phyloP scores from a whole-genome alignment of 495 filamentous ascomycete genomes.

The Penicillium diatomitis region DNA sequence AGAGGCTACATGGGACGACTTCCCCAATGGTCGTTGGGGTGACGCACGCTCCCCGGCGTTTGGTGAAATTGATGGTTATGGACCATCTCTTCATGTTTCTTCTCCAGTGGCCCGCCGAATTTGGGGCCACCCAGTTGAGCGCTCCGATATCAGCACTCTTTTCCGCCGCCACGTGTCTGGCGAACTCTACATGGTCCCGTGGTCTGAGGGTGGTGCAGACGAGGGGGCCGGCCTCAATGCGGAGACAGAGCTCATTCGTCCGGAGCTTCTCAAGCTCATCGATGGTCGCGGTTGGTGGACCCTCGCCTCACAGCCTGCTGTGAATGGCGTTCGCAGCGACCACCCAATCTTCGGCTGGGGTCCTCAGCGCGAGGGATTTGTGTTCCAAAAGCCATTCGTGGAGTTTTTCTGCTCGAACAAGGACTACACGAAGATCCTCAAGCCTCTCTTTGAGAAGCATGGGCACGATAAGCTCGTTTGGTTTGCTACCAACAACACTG shows the following conservation, averaged over 20 bases:
- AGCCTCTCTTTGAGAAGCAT: slow-evolving; percentile 48
- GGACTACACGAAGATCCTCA: slow-evolving; percentile 57
- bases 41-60: slow-evolving; percentile 85
- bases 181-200: slow-evolving; percentile 67
- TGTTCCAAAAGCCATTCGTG: slow-evolving; percentile 97
- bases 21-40: slow-evolving; percentile 94
- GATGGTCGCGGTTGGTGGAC: slow-evolving; percentile 79
- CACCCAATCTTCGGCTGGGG: slow-evolving; percentile 92
- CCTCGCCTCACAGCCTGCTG: slow-evolving; percentile 90
- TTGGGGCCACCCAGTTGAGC: slow-evolving; percentile 69
- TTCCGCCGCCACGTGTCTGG: slow-evolving; percentile 76
- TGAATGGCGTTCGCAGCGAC: slow-evolving; percentile 68
- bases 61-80: slow-evolving; percentile 92
- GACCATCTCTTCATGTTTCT: slow-evolving; percentile 79
- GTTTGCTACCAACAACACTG: slow-evolving; percentile 69
- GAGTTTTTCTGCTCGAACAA: slow-evolving; percentile 76
- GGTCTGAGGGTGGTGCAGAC: slow-evolving; percentile 79
- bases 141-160: slow-evolving; percentile 61
- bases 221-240: slow-evolving; percentile 46
- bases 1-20: slow-evolving; percentile 98
- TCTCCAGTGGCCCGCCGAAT: slow-evolving; percentile 65
- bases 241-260: slow-evolving; percentile 72
- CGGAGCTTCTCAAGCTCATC: slow-evolving; percentile 66
- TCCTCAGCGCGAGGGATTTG: slow-evolving; percentile 74
- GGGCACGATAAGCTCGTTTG: slow-evolving; percentile 61